Evolutionary conservation across 495 filamentous ascomycete genomes (phyloP).

Genomic region (Aspergillus baeticus): DNA sequence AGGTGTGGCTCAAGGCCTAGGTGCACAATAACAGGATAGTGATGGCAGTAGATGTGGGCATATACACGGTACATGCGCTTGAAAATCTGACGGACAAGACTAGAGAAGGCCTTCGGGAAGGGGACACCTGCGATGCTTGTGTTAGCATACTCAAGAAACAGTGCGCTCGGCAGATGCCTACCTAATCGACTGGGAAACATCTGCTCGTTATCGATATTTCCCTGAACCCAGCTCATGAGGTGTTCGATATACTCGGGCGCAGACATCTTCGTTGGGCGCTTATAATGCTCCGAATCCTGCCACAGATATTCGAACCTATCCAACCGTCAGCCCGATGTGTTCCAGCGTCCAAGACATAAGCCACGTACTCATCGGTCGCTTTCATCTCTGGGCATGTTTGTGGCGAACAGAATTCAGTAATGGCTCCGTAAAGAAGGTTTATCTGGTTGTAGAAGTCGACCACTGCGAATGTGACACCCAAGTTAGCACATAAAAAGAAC

Average conservation of each 20-base stretch:
- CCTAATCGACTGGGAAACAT: conserved; percentile 92
- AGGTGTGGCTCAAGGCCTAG: conserved; percentile 95
- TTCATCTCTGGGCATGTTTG: conserved; percentile 99
- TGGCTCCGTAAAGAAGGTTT: conserved; percentile 96
- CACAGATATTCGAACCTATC: conserved; percentile 94
- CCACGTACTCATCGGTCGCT: conserved; percentile 87
- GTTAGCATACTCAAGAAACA: conserved; percentile 13
- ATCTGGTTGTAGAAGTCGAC: conserved; percentile 99
- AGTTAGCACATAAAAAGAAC: not conserved
- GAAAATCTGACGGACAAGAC: conserved; percentile 88
- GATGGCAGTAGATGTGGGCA: conserved; percentile 99
- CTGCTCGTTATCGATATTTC: conserved; percentile 91
- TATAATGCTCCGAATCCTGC: conserved; percentile 92
- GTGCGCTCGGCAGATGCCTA: conserved; percentile 31
- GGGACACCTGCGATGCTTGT: conserved; percentile 64
- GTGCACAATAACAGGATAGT: conserved; percentile 95
- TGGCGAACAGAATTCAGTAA: conserved; percentile 98
- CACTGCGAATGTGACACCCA: conserved; percentile 51
- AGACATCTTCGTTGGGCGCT: conserved; percentile 95
- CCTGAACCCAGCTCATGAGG: conserved; percentile 93
- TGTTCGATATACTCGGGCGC: conserved; percentile 97
- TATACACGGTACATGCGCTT: conserved; percentile 98
- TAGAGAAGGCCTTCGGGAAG: conserved; percentile 89
- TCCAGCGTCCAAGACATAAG: not conserved
- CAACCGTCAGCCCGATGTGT: not conserved